These are phyloP conservation scores for Hyphodiscus sp. DNA, from an alignment of 2,329 filamentous ascomycete genomes.

Conservation along the genomic window DNA sequence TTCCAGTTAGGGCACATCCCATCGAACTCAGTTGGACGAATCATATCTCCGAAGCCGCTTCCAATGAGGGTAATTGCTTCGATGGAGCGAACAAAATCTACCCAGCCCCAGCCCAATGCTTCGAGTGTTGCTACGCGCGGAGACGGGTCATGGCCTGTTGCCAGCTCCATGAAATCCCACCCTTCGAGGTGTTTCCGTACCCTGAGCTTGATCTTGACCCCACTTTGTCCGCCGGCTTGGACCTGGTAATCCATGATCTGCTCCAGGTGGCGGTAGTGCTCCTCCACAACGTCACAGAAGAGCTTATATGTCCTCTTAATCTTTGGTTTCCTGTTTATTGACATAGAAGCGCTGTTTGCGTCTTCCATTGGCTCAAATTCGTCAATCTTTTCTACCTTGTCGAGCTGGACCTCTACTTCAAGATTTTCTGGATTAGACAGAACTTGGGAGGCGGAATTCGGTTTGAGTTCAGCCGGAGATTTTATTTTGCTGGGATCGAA, in stretches of 20 bases:
- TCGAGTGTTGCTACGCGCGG: slow-evolving; percentile 16
- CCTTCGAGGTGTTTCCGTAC: too few relatives aligned
- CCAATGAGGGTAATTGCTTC: slow-evolving; percentile 24
- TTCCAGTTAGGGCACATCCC: slow-evolving; percentile 23
- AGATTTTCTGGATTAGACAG: not conserved
- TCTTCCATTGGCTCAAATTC: not conserved
- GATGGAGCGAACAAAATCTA: slow-evolving; percentile 1
- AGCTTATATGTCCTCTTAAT: not conserved
- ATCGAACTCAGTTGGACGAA: slow-evolving; percentile 17
- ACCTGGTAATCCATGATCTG: slow-evolving; percentile 25
- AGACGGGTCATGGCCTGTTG: slow-evolving; percentile 14
- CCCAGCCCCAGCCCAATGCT: slow-evolving; percentile 1
- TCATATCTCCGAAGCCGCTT: slow-evolving; percentile 25
- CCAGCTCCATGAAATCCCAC: too few relatives aligned
- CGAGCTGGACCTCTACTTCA: not conserved
- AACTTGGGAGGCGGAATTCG: too few relatives aligned
- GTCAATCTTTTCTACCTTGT: too few relatives aligned
- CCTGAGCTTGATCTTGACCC: too few relatives aligned
- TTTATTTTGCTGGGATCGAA: too few relatives aligned
- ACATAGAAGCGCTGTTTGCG: too few relatives aligned
- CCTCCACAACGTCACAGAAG: slow-evolving; percentile 13
- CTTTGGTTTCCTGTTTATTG: not conserved
- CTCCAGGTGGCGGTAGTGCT: slow-evolving; percentile 19
- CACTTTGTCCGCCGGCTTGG: too few relatives aligned
- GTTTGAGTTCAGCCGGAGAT: too few relatives aligned